Conservation (phyloP, 345 rosid genomes). For the Pelargonium nanum region DNA sequence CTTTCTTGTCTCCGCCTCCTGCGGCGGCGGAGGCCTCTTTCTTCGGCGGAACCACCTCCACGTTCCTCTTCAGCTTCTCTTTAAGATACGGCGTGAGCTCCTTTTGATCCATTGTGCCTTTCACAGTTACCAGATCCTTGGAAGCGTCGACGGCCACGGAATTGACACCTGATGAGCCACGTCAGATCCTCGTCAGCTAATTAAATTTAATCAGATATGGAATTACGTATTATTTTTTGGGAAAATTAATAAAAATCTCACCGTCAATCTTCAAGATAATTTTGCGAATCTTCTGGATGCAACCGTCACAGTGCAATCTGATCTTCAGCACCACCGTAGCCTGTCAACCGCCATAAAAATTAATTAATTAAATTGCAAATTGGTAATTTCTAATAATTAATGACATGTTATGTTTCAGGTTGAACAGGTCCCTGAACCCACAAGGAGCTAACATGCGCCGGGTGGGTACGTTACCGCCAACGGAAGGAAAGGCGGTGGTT, state of each 20-base stretch:
- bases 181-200: not conserved
- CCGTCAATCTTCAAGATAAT: constrained; percentile 25
- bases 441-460: not conserved
- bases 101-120: constrained; percentile 34
- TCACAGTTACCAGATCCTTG: constrained; percentile 28
- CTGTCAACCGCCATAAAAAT: constrained; percentile 10
- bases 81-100: constrained; percentile 18
- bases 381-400: no score
- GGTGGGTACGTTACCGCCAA: not conserved
- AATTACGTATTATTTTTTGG: not conserved
- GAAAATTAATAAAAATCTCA: not conserved
- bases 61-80: constrained; percentile 19
- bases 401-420: no score
- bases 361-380: not conserved
- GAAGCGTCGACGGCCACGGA: constrained; percentile 17
- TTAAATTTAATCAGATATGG: not conserved
- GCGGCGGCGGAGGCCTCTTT: constrained; percentile 16
- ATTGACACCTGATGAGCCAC: constrained; percentile 19
- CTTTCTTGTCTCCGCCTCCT: constrained; percentile 6
- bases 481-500: not conserved
- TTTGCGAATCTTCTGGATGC: constrained; percentile 25
- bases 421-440: no score
- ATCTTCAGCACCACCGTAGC: constrained; percentile 33
- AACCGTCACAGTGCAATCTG: constrained; percentile 32
- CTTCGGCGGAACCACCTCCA: constrained; percentile 25